Conservation (phyloP, 441 rosid genomes). For the Macaranga tanarius region DNA sequence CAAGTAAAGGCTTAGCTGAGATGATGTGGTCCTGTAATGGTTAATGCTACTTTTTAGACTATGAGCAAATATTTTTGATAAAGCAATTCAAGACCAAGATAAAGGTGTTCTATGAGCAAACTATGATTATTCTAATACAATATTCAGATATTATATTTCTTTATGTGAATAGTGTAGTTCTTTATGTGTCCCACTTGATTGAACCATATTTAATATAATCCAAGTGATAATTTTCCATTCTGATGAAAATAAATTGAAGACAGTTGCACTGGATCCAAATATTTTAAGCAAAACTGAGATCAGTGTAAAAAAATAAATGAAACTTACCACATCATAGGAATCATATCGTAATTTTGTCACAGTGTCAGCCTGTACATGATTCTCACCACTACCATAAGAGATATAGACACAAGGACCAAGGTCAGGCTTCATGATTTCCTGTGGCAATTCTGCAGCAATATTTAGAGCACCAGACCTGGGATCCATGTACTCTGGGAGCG, state of each 20-base stretch:
- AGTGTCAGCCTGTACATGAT: conserved; percentile 48
- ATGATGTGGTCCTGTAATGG: neutral
- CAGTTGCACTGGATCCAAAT: conserved; percentile 2
- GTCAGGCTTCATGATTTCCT: conserved; percentile 49
- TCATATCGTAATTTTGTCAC: conserved; percentile 68
- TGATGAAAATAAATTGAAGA: neutral
- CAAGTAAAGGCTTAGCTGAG: neutral
- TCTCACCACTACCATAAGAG: conserved; percentile 75
- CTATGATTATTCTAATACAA: neutral
- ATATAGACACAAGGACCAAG: conserved; percentile 81
- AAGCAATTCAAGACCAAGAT: neutral
- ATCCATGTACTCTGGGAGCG: conserved; percentile 87
- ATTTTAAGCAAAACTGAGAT: neutral
- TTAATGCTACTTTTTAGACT: neutral
- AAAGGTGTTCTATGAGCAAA: neutral
- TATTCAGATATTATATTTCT: neutral
- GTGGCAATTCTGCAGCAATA: conserved; percentile 63
- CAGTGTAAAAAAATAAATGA: conserved; percentile 5
- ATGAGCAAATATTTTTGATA: neutral
- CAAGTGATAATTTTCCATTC: neutral
- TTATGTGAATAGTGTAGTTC: neutral
- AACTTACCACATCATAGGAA: conserved; percentile 73
- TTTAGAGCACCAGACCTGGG: conserved; percentile 69
- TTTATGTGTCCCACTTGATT: neutral
- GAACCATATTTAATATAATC: neutral